A percentile compares a stretch with the other conserved stretches of the same genome.
phyloP scores from a whole-genome alignment of 2,329 filamentous ascomycete species.

The Byssoonygena ceratinophila region DNA sequence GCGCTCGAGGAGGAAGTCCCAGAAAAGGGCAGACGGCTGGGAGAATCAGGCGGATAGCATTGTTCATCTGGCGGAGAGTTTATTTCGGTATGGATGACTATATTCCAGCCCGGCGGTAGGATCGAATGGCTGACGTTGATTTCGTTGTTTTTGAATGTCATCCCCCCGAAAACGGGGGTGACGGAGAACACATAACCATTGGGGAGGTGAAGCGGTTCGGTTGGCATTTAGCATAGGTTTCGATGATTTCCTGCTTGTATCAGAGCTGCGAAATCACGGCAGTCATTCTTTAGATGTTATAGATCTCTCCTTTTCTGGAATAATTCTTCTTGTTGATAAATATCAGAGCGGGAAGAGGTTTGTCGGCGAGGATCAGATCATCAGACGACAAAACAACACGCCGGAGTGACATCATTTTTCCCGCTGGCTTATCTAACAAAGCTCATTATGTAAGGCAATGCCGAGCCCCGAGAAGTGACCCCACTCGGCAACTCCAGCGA shows the following conservation, averaged over 20 bases:
- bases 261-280: not conserved
- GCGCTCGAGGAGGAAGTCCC: not conserved
- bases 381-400: not conserved
- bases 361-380: not conserved
- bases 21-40: not conserved
- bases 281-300: not conserved
- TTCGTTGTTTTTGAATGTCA: constrained; percentile 78
- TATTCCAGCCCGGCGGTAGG: constrained; percentile 72
- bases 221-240: constrained; percentile 8
- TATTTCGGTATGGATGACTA: constrained; percentile 57
- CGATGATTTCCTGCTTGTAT: not conserved
- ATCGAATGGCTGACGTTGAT: constrained; percentile 56
- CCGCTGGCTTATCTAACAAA: too few species aligned
- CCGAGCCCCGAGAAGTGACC: too few species aligned
- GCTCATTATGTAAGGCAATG: too few species aligned
- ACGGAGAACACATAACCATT: constrained; percentile 79
- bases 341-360: not conserved
- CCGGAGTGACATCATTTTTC: not conserved
- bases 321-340: not conserved
- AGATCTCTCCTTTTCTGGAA: not conserved
- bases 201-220: constrained; percentile 50
- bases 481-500: too few species aligned
- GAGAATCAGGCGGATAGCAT: constrained; percentile 6
- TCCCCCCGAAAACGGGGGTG: constrained; percentile 77
- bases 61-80: constrained; percentile 17